Conservation (phyloP, 257 asterid species). For the Fraxinus cuspidata region DNA sequence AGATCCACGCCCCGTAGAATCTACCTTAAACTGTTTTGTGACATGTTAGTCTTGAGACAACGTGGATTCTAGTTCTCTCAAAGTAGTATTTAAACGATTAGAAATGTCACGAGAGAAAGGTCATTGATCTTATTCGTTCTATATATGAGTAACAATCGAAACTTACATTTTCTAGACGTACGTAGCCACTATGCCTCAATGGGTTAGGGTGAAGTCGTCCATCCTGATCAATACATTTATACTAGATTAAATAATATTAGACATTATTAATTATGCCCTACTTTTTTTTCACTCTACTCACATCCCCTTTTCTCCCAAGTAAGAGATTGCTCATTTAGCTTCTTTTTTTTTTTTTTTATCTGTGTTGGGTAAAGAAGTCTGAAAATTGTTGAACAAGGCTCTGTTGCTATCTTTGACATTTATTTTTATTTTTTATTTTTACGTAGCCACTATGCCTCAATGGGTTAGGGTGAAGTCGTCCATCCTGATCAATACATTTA, state of each 20-base stretch:
- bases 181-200: too few species aligned
- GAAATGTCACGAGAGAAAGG: too few species aligned
- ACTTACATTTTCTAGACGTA: too few species aligned
- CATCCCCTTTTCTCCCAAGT: slow-evolving; percentile 12
- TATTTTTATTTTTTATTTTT: background rate
- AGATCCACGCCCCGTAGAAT: too few species aligned
- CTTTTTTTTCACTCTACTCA: background rate
- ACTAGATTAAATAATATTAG: slow-evolving; percentile 10
- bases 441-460: too few species aligned
- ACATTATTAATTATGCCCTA: slow-evolving; percentile 4
- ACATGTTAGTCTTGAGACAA: too few species aligned
- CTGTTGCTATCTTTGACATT: slow-evolving; percentile 19
- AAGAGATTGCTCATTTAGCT: background rate
- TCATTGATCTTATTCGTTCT: too few species aligned
- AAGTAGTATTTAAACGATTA: too few species aligned
- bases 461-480: background rate
- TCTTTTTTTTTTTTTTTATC: background rate
- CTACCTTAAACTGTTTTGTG: too few species aligned
- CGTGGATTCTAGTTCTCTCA: too few species aligned
- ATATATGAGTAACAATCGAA: too few species aligned
- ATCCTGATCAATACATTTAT: slow-evolving; percentile 25
- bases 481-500: slow-evolving; percentile 24
- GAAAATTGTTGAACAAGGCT: slow-evolving; percentile 25
- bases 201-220: background rate
- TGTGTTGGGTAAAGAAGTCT: slow-evolving; percentile 20